A percentile compares a stretch with the other conserved stretches of the same genome.
Evolutionary conservation across 257 asterid species (phyloP).

Genomic region (Solanum pimpinellifolium): DNA sequence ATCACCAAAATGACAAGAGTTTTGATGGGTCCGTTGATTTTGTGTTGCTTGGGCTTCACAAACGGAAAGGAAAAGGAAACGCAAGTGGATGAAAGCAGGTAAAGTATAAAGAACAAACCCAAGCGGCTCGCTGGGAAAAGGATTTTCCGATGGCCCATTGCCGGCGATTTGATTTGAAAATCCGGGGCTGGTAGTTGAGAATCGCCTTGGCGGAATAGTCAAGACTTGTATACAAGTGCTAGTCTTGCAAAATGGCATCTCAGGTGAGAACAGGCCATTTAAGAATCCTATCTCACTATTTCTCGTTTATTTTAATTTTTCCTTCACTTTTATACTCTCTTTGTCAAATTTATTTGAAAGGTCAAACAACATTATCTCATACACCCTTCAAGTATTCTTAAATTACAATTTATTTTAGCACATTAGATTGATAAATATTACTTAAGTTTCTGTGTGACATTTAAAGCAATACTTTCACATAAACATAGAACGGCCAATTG

Average conservation of each 20-base stretch:
- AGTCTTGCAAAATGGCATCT: neutral
- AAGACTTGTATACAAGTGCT: neutral
- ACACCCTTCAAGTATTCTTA: neutral
- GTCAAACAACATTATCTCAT: neutral
- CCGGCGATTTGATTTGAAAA: neutral
- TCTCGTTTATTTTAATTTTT: neutral
- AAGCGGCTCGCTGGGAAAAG: slow-evolving; percentile 17
- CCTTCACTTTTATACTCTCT: neutral
- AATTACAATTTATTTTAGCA: no score
- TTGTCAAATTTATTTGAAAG: neutral
- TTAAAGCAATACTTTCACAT: neutral
- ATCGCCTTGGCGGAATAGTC: neutral
- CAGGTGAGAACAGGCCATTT: neutral
- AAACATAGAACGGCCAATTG: neutral
- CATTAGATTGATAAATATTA: neutral
- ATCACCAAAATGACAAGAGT: slow-evolving; percentile 76
- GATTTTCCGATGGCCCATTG: slow-evolving; percentile 19
- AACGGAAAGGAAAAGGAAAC: slow-evolving; percentile 42
- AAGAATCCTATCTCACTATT: neutral
- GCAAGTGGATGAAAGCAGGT: slow-evolving; percentile 26
- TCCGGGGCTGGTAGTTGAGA: neutral
- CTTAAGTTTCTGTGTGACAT: neutral
- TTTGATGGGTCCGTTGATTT: slow-evolving; percentile 75
- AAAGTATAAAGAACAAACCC: slow-evolving; percentile 14
- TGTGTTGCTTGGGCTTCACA: slow-evolving; percentile 21